phyloP scores from a whole-genome alignment of 164 flowering plant genomes.

The Aristolochia fimbriata region DNA sequence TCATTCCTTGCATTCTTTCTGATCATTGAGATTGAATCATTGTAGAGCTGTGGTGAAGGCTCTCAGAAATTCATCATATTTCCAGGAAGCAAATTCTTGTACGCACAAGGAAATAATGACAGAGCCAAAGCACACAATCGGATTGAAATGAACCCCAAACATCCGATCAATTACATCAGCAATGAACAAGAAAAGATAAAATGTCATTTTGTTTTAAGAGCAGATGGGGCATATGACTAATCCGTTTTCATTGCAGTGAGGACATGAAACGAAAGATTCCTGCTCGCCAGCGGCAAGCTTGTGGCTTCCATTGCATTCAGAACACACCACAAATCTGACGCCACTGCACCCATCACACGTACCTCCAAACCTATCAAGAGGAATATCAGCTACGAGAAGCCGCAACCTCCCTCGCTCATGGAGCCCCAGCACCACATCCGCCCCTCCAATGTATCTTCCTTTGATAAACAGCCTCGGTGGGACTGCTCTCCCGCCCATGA shows the following conservation, averaged over 20 bases:
- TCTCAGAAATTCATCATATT: too few species aligned
- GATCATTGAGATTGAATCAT: too few species aligned
- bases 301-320: conserved; percentile 59
- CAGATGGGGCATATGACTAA: conserved; percentile 60
- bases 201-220: conserved; percentile 1
- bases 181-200: too few species aligned
- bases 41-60: too few species aligned
- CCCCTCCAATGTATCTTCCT: conserved; percentile 77
- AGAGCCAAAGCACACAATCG: too few species aligned
- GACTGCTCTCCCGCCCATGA: conserved; percentile 46
- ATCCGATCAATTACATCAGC: too few species aligned
- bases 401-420: conserved; percentile 74
- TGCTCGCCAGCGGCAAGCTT: conserved; percentile 25
- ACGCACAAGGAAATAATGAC: too few species aligned
- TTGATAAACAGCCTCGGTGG: conserved; percentile 76
- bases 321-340: conserved; percentile 48
- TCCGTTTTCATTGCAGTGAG: conserved; percentile 78
- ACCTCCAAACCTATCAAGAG: conserved; percentile 12
- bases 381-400: conserved; percentile 46
- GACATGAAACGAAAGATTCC: conserved; percentile 23
- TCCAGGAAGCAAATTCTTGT: too few species aligned
- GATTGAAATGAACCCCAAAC: too few species aligned
- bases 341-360: conserved; percentile 49
- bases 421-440: conserved; percentile 53
- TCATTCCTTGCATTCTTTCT: too few species aligned